These are phyloP conservation scores for Rhododendron molle DNA, from an alignment of 148 eudicot genomes.

Conservation along the genomic window DNA sequence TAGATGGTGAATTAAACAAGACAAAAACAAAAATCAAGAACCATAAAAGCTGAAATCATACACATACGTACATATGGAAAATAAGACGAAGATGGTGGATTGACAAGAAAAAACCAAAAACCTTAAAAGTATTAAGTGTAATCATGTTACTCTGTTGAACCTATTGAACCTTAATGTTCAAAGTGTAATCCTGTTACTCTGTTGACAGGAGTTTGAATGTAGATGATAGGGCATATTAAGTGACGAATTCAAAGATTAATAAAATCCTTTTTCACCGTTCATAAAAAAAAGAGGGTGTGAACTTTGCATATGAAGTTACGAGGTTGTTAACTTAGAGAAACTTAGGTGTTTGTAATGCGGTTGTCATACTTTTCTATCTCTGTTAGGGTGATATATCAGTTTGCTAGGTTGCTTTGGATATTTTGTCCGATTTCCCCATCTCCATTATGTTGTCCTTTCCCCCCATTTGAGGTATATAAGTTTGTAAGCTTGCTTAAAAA, in stretches of 20 bases:
- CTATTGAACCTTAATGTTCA: neutral
- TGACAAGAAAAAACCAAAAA: neutral
- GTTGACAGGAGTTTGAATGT: neutral
- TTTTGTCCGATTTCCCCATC: neutral
- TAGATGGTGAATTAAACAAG: neutral
- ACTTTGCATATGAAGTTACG: too few relatives aligned
- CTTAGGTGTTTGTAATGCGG: neutral
- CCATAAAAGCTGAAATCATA: neutral
- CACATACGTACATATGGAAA: neutral
- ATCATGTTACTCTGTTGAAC: neutral
- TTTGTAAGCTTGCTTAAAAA: neutral
- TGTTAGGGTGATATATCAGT: neutral
- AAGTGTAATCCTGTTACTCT: neutral
- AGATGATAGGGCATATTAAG: neutral
- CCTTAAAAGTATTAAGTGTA: neutral
- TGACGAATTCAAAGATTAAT: too few relatives aligned
- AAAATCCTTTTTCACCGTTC: too few relatives aligned
- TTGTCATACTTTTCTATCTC: neutral
- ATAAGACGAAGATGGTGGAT: neutral
- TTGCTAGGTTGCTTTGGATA: neutral
- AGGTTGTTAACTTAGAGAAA: neutral
- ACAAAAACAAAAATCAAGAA: neutral
- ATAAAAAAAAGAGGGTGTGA: too few relatives aligned
- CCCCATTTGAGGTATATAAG: neutral
- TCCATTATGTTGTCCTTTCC: neutral